phyloP scores from a whole-genome alignment of 208 protist species.

The Leptomonas seymouri region DNA sequence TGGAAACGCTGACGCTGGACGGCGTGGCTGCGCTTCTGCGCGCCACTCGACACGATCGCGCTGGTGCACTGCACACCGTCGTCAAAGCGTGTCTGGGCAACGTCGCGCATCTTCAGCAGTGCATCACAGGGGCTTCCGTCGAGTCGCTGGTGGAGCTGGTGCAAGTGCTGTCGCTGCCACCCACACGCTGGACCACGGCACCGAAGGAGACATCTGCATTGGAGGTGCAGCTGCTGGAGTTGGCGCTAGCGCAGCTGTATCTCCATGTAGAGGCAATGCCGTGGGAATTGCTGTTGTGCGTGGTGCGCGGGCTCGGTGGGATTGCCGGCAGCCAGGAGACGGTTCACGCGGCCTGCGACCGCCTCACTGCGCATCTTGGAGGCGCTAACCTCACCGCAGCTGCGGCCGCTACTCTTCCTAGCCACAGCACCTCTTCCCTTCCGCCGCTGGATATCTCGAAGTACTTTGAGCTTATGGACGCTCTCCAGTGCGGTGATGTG shows the following conservation, averaged over 20 bases:
- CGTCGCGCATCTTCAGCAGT: conserved; percentile 1
- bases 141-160: conserved; percentile 32
- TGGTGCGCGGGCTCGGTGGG: conserved; percentile 10
- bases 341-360: conserved; percentile 3
- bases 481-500: conserved; percentile 22
- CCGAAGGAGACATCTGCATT: background rate
- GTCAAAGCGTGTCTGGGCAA: conserved; percentile 9
- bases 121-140: conserved; percentile 26
- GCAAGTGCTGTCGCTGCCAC: conserved; percentile 25
- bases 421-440: too few species aligned
- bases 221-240: conserved; percentile 17
- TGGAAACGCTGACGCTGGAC: conserved; percentile 16
- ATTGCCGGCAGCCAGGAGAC: conserved; percentile 2
- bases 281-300: conserved; percentile 23
- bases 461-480: conserved; percentile 30
- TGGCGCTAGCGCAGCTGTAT: conserved; percentile 12
- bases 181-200: conserved; percentile 27
- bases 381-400: too few species aligned
- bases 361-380: conserved; percentile 7
- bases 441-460: background rate
- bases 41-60: conserved; percentile 35
- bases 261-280: conserved; percentile 21
- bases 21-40: conserved; percentile 47
- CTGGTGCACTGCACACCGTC: conserved; percentile 27
- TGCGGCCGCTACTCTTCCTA: background rate